Conservation (phyloP, 2,329 filamentous ascomycete genomes). For the Chaetomium olivaceum region DNA sequence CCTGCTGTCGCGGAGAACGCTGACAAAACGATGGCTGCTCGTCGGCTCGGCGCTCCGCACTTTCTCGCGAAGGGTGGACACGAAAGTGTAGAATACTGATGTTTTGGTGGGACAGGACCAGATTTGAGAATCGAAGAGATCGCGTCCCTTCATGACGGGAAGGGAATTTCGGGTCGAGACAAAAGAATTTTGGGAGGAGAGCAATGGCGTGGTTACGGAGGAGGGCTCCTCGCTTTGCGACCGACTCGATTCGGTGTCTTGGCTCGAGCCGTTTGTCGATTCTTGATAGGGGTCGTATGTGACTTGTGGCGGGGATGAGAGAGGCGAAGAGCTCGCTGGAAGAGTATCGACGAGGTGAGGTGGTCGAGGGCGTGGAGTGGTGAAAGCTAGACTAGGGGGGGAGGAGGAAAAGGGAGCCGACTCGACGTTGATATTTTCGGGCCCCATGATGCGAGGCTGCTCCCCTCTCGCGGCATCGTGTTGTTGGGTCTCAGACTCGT, state of each 20-base stretch:
- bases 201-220: constrained; percentile 41
- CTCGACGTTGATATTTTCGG: neutral
- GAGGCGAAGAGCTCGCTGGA: constrained; percentile 51
- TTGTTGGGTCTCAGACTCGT: neutral
- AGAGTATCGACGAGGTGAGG: constrained; percentile 22
- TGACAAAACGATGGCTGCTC: constrained; percentile 67
- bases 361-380: constrained; percentile 27
- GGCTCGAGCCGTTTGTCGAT: constrained; percentile 27
- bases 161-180: constrained; percentile 41
- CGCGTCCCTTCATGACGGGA: constrained; percentile 67
- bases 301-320: constrained; percentile 57
- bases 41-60: constrained; percentile 65
- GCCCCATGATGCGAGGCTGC: neutral
- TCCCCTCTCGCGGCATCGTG: too few species aligned
- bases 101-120: constrained; percentile 69
- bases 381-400: constrained; percentile 33
- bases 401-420: constrained; percentile 22
- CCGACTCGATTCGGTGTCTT: constrained; percentile 43
- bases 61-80: constrained; percentile 65
- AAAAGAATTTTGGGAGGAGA: constrained; percentile 38
- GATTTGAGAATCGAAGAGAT: constrained; percentile 70
- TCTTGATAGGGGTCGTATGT: constrained; percentile 54
- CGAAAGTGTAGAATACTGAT: constrained; percentile 71
- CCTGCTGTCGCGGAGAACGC: constrained; percentile 64
- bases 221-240: constrained; percentile 50